These are phyloP conservation scores for Vitis rotundifolia DNA, from an alignment of 164 flowering plant species.

Conservation along the genomic window DNA sequence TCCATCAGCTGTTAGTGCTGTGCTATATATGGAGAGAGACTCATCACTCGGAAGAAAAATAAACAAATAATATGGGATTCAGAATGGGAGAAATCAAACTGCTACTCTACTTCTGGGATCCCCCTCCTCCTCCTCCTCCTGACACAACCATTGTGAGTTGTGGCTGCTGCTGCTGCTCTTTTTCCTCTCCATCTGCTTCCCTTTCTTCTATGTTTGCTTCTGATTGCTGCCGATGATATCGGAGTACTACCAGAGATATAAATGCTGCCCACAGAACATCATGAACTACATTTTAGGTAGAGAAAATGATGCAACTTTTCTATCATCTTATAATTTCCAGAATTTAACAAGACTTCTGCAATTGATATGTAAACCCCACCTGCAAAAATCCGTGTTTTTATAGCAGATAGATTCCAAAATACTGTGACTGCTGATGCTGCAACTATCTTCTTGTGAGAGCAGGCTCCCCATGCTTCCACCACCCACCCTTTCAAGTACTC, in stretches of 20 bases:
- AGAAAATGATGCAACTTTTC: too few species aligned
- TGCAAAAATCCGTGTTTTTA: constrained; percentile 53
- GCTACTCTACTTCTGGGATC: constrained; percentile 12
- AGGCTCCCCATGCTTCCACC: constrained; percentile 52
- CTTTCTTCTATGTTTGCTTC: constrained; percentile 17
- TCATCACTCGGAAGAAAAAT: too few species aligned
- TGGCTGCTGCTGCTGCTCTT: constrained; percentile 24
- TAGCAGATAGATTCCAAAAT: constrained; percentile 59
- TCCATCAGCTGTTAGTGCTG: too few species aligned
- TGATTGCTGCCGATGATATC: constrained; percentile 47
- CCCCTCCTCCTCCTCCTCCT: constrained; percentile 28
- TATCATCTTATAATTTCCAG: too few species aligned
- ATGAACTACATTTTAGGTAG: neutral
- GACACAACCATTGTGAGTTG: constrained; percentile 41
- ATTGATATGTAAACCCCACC: constrained; percentile 24
- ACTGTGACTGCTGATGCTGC: constrained; percentile 48
- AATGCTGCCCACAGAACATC: constrained; percentile 56
- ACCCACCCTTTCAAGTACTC: constrained; percentile 39
- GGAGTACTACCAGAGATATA: constrained; percentile 58
- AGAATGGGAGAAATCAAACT: too few species aligned
- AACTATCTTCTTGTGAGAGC: constrained; percentile 61
- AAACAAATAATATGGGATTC: too few species aligned
- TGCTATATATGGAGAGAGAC: too few species aligned
- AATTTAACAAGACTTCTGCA: too few species aligned
- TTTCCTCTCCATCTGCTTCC: constrained; percentile 18